phyloP scores from a whole-genome alignment of 1,284 basidiomycete species.

The Moesziomyces parantarcticus region DNA sequence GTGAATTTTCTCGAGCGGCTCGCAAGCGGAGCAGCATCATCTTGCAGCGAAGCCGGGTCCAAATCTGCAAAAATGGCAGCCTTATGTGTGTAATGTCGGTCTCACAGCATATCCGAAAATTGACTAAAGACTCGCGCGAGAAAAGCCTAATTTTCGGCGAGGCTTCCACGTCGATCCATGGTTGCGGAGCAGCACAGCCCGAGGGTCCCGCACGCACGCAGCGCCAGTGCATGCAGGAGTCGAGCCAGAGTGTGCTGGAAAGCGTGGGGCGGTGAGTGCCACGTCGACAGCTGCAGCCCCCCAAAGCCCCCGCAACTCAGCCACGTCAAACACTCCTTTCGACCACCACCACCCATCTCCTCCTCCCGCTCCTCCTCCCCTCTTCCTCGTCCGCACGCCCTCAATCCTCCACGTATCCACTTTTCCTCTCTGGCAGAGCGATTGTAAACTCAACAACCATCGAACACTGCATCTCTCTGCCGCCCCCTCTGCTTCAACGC shows the following conservation, averaged over 20 bases:
- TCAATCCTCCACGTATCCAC: conserved; percentile 31
- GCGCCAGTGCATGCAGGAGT: not conserved
- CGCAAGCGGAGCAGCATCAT: conserved; percentile 31
- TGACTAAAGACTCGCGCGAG: conserved; percentile 16
- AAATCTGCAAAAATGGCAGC: not conserved
- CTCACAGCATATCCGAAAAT: not conserved
- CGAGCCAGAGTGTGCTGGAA: not conserved
- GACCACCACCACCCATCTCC: conserved; percentile 19
- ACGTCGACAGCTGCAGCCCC: conserved; percentile 35
- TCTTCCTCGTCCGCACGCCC: not conserved
- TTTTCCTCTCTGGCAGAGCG: not conserved
- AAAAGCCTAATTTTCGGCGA: conserved; percentile 6
- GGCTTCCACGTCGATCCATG: conserved; percentile 42
- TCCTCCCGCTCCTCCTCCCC: not conserved
- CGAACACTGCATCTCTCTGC: conserved; percentile 5
- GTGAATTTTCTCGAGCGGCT: not conserved
- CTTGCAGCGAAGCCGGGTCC: conserved; percentile 11
- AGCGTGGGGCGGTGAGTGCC: conserved; percentile 4
- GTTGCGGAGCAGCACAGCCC: conserved; percentile 11
- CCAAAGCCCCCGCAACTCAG: conserved; percentile 1
- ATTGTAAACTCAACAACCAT: not conserved
- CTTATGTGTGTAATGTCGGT: not conserved
- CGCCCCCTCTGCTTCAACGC: conserved; percentile 37
- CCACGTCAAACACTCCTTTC: conserved; percentile 1
- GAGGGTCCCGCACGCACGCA: conserved; percentile 1